phyloP scores from a whole-genome alignment of 768 basidiomycete genomes.

The Myochromella boudieri region DNA sequence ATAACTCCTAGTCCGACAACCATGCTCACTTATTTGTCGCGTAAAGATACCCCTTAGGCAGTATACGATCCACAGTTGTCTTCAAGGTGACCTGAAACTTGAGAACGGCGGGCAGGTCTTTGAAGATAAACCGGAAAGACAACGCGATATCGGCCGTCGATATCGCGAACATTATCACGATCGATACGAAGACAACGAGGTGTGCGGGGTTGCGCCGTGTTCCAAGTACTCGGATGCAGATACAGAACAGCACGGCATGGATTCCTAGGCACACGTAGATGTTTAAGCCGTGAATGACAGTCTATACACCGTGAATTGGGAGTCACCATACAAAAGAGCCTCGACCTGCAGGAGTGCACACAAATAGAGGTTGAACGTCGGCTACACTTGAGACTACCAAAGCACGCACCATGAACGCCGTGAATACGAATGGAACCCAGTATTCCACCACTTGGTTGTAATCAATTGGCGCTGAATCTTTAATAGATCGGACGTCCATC shows the following conservation, averaged over 20 bases:
- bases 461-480: too few species aligned
- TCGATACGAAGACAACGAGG: constrained; percentile 28
- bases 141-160: constrained; percentile 33
- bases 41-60: constrained; percentile 34
- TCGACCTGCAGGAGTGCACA: constrained; percentile 8
- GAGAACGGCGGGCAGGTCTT: constrained; percentile 10
- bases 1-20: too few species aligned
- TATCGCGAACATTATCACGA: constrained; percentile 34
- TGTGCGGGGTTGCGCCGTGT: constrained; percentile 23
- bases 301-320: background rate
- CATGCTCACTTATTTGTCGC: constrained; percentile 37
- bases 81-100: constrained; percentile 1
- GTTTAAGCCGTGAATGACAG: background rate
- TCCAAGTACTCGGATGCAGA: constrained; percentile 34
- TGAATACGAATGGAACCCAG: constrained; percentile 1
- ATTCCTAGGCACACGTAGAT: constrained; percentile 25
- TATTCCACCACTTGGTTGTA: background rate
- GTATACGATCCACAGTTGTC: background rate
- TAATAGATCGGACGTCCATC: too few species aligned
- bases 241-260: constrained; percentile 34
- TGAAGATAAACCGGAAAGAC: constrained; percentile 31
- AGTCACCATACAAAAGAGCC: constrained; percentile 13
- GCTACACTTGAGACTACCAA: background rate
- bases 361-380: background rate
- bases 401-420: constrained; percentile 4